These are phyloP conservation scores for Amanita molliuscula DNA, from an alignment of 768 basidiomycete genomes.

Conservation along the genomic window DNA sequence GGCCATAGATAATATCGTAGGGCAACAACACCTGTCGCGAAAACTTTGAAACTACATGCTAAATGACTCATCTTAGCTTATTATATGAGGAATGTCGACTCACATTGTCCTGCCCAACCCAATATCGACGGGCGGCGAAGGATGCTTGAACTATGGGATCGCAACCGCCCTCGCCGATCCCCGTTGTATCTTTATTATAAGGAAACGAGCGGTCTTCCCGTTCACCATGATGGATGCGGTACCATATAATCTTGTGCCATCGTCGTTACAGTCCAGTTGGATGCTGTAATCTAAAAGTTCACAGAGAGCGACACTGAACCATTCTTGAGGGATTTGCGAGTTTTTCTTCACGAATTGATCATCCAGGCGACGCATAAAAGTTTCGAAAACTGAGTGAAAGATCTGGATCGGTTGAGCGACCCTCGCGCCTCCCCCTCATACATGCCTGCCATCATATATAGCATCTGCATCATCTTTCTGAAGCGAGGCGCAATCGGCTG, in stretches of 20 bases:
- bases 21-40: conserved; percentile 15
- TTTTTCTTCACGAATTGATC: conserved; percentile 11
- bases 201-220: neutral
- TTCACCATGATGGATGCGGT: conserved; percentile 1
- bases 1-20: conserved; percentile 19
- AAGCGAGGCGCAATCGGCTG: conserved; percentile 1
- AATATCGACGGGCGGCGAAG: conserved; percentile 13
- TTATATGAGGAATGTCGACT: too few relatives aligned
- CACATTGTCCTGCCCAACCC: neutral
- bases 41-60: neutral
- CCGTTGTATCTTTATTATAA: conserved; percentile 15
- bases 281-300: neutral
- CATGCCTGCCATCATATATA: conserved; percentile 11
- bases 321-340: conserved; percentile 1
- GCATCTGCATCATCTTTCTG: conserved; percentile 1
- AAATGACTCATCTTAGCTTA: too few relatives aligned
- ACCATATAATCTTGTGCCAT: neutral
- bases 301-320: too few relatives aligned
- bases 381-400: conserved; percentile 17
- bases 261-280: too few relatives aligned
- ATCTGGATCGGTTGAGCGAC: conserved; percentile 16
- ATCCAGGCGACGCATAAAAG: conserved; percentile 13
- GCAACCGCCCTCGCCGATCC: conserved; percentile 17
- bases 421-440: neutral
- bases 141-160: conserved; percentile 20